These are phyloP conservation scores for Capsella rubella DNA, from an alignment of 441 rosid genomes.

Conservation along the genomic window DNA sequence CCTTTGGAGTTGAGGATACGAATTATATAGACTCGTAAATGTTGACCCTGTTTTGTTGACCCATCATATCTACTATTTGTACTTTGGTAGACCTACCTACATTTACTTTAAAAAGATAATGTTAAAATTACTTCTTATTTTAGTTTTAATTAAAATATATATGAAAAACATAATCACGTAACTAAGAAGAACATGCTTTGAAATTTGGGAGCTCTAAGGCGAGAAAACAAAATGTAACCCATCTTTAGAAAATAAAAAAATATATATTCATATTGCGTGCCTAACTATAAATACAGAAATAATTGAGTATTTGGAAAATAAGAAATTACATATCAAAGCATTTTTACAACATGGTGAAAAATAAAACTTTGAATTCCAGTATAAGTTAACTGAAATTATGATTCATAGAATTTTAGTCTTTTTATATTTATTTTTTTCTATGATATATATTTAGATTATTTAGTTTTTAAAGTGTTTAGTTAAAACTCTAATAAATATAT, in stretches of 20 bases:
- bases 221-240: neutral
- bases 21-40: slow-evolving; percentile 24
- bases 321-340: neutral
- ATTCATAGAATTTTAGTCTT: neutral
- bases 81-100: slow-evolving; percentile 31
- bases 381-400: neutral
- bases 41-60: slow-evolving; percentile 24
- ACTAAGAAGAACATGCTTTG: neutral
- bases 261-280: too few relatives aligned
- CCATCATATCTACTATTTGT: slow-evolving; percentile 40
- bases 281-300: neutral
- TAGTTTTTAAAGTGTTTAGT: neutral
- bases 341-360: neutral
- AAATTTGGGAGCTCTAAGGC: neutral
- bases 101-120: neutral
- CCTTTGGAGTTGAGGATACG: neutral
- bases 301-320: neutral
- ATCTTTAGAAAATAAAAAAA: neutral
- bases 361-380: too few relatives aligned
- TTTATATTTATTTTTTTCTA: neutral
- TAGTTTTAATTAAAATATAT: neutral
- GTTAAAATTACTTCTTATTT: neutral
- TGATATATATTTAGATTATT: too few relatives aligned
- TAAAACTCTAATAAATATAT: too few relatives aligned
- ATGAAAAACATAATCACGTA: neutral